A percentile compares a stretch with the other conserved stretches of the same genome.
Conservation (phyloP, 2,329 filamentous ascomycete genomes). For the Fusarium agapanthi region DNA sequence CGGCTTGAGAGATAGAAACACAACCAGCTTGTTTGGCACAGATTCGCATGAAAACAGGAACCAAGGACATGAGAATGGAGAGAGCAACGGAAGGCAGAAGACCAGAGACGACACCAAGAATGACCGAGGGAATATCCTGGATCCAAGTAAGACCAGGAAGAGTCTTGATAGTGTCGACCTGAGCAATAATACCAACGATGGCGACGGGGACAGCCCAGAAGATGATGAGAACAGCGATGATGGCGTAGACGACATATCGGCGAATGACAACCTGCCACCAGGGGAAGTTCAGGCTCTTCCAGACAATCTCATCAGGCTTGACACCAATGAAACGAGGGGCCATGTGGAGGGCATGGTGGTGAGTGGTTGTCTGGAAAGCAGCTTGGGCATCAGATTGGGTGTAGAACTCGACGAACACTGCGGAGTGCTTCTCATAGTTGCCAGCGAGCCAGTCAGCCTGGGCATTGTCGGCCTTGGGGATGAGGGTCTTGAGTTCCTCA, state of each 20-base stretch:
- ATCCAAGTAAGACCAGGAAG: slow-evolving; percentile 80
- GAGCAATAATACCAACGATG: slow-evolving; percentile 84
- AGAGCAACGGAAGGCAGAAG: slow-evolving; percentile 82
- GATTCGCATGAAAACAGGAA: slow-evolving; percentile 71
- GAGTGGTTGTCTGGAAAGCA: slow-evolving; percentile 83
- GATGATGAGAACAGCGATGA: slow-evolving; percentile 77
- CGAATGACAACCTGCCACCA: slow-evolving; percentile 83
- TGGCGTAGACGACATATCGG: slow-evolving; percentile 67
- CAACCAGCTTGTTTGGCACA: slow-evolving; percentile 83
- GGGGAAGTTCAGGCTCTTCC: slow-evolving; percentile 74
- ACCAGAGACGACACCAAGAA: slow-evolving; percentile 84
- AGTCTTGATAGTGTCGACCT: slow-evolving; percentile 75
- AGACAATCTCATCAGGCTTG: slow-evolving; percentile 82
- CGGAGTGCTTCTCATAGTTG: slow-evolving; percentile 69
- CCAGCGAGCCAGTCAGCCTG: slow-evolving; percentile 71
- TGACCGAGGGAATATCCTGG: slow-evolving; percentile 69
- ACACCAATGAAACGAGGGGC: slow-evolving; percentile 85
- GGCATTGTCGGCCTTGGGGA: slow-evolving; percentile 71
- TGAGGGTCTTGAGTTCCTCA: slow-evolving; percentile 61
- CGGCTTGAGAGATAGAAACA: slow-evolving; percentile 80
- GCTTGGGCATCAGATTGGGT: slow-evolving; percentile 84
- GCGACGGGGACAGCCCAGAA: slow-evolving; percentile 86
- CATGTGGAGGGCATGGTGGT: slow-evolving; percentile 85
- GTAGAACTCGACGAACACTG: slow-evolving; percentile 93
- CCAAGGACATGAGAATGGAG: slow-evolving; percentile 81